These are phyloP conservation scores for Chlorella variabilis DNA, from an alignment of 163 green algal species.

Conservation along the genomic window DNA sequence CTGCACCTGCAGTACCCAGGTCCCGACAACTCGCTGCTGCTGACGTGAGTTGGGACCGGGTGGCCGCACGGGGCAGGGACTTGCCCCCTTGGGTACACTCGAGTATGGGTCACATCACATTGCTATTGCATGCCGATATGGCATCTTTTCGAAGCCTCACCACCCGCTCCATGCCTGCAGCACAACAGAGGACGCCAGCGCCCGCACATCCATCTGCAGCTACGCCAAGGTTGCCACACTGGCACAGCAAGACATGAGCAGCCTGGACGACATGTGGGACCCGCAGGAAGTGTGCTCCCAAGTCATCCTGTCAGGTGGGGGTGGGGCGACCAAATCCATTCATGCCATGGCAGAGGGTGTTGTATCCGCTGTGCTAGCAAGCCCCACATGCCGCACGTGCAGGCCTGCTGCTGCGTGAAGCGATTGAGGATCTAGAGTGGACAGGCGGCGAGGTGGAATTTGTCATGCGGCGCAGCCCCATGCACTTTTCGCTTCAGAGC, in stretches of 20 bases:
- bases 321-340: too few species aligned
- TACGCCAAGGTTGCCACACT: constrained; percentile 4
- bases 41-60: constrained; percentile 56
- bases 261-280: constrained; percentile 22
- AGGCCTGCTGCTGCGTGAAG: constrained; percentile 70
- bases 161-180: too few species aligned
- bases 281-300: constrained; percentile 3
- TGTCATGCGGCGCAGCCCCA: constrained; percentile 55
- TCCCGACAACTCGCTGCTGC: constrained; percentile 65
- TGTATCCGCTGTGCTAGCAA: not conserved
- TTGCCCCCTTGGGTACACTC: too few species aligned
- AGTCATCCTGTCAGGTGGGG: constrained; percentile 15
- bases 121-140: too few species aligned
- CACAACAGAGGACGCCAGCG: constrained; percentile 10
- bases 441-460: constrained; percentile 56
- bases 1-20: constrained; percentile 68
- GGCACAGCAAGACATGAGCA: constrained; percentile 1
- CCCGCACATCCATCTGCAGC: constrained; percentile 3
- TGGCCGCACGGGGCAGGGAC: too few species aligned
- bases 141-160: too few species aligned
- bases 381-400: too few species aligned
- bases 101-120: too few species aligned
- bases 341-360: too few species aligned
- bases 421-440: constrained; percentile 80
- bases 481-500: constrained; percentile 43